phyloP scores from a whole-genome alignment of 371 early-diverging fungal genomes.

The Apophysomyces trapeziformis region DNA sequence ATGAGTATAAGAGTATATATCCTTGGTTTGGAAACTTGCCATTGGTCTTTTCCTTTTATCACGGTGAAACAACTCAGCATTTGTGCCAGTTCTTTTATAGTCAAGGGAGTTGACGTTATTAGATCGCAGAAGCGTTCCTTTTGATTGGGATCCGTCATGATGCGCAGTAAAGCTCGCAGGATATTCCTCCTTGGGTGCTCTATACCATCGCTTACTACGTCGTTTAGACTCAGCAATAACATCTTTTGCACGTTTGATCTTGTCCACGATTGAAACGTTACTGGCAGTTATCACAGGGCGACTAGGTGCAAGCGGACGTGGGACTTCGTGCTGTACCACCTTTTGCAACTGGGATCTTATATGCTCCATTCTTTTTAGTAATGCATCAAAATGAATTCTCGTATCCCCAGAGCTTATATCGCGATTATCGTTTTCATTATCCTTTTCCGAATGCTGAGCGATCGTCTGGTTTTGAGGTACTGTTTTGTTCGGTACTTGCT shows the following conservation, averaged over 20 bases:
- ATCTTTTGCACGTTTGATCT: constrained; percentile 11
- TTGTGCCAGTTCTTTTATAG: neutral
- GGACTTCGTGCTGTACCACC: neutral
- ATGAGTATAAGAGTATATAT: neutral
- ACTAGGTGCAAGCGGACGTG: neutral
- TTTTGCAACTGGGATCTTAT: constrained; percentile 10
- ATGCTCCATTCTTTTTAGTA: constrained; percentile 9
- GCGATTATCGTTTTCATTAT: neutral
- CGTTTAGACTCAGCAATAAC: constrained; percentile 15
- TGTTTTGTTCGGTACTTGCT: neutral
- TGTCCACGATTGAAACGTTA: constrained; percentile 7
- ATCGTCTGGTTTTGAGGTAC: neutral
- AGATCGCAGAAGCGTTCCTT: neutral
- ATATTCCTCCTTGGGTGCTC: neutral
- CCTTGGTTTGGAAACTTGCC: neutral
- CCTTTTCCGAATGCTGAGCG: neutral
- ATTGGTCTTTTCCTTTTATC: neutral
- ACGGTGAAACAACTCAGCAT: neutral
- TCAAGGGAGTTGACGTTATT: too few species aligned
- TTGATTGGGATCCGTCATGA: neutral
- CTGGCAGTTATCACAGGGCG: neutral
- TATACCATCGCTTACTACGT: constrained; percentile 10
- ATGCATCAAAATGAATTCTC: constrained; percentile 2
- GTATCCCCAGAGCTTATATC: neutral
- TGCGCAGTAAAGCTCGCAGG: neutral